These are phyloP conservation scores for Penicillium oxalicum DNA, from an alignment of 2,329 filamentous ascomycete species.

Conservation along the genomic window DNA sequence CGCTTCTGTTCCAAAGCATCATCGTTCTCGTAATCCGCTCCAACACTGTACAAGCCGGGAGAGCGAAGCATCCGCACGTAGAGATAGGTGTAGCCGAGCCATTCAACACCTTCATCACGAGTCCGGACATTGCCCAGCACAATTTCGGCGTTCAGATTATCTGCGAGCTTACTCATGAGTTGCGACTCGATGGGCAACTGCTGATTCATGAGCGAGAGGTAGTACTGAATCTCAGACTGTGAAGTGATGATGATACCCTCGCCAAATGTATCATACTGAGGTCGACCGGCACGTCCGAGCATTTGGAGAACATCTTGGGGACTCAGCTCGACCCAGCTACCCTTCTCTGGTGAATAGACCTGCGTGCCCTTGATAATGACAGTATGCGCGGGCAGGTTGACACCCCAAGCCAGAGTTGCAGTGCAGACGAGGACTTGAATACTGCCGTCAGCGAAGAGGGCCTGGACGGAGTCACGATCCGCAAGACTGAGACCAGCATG, in stretches of 20 bases:
- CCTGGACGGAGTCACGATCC: conserved; percentile 93
- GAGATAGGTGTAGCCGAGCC: conserved; percentile 96
- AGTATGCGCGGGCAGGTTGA: conserved; percentile 94
- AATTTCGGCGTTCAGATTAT: conserved; percentile 94
- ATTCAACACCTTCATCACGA: conserved; percentile 95
- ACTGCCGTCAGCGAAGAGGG: conserved; percentile 82
- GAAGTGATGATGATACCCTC: conserved; percentile 99
- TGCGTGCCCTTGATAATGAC: conserved; percentile 99
- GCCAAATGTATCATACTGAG: conserved; percentile 95
- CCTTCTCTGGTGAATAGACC: conserved; percentile 96
- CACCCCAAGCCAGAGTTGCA: conserved; percentile 97
- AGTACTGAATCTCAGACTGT: conserved; percentile 92
- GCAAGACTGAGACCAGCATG: conserved; percentile 94
- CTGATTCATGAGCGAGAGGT: conserved; percentile 91
- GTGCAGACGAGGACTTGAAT: conserved; percentile 96
- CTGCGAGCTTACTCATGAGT: conserved; percentile 83
- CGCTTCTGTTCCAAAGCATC: conserved; percentile 89
- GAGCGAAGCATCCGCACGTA: conserved; percentile 97
- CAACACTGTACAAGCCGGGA: conserved; percentile 90
- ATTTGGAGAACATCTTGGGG: conserved; percentile 98
- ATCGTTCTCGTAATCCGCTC: conserved; percentile 90
- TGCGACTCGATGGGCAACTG: conserved; percentile 97
- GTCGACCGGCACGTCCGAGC: conserved; percentile 92
- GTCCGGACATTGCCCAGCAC: conserved; percentile 88
- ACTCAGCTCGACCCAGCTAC: conserved; percentile 95